Conservation (phyloP, 306 rosid species). For the Prinsepia uniflora region DNA sequence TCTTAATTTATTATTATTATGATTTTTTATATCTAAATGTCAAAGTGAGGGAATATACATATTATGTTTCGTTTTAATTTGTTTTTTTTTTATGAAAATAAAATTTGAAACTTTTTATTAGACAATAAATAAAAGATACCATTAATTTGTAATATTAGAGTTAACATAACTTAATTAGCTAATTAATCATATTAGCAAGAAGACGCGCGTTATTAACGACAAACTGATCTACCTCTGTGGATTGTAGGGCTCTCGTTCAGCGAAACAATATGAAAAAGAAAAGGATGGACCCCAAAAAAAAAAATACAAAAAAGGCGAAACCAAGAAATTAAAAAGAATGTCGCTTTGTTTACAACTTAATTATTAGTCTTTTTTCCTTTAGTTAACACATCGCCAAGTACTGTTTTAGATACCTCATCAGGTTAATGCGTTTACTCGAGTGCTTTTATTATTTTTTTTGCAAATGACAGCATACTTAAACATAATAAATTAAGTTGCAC, state of each 20-base stretch:
- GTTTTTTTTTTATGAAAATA: rapidly evolving
- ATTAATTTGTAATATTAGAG: too few species aligned
- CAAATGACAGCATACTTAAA: neutral
- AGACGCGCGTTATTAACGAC: neutral
- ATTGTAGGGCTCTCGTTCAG: neutral
- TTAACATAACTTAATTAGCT: neutral
- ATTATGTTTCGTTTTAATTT: too few species aligned
- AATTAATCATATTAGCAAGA: neutral
- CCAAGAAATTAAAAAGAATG: neutral
- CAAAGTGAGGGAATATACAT: too few species aligned
- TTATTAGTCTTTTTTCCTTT: too few species aligned
- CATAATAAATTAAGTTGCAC: neutral
- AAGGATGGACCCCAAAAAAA: neutral
- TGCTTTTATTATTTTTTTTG: neutral
- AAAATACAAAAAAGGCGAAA: neutral
- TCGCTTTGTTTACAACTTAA: neutral
- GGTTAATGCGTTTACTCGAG: too few species aligned
- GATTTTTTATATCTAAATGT: too few species aligned
- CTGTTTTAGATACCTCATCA: too few species aligned
- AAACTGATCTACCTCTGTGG: neutral
- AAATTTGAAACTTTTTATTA: too few species aligned
- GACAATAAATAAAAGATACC: too few species aligned
- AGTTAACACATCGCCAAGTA: too few species aligned
- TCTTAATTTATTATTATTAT: neutral
- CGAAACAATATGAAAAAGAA: neutral